These are phyloP conservation scores for Hypocrella siamensis DNA, from an alignment of 2,329 filamentous ascomycete genomes.

Conservation along the genomic window DNA sequence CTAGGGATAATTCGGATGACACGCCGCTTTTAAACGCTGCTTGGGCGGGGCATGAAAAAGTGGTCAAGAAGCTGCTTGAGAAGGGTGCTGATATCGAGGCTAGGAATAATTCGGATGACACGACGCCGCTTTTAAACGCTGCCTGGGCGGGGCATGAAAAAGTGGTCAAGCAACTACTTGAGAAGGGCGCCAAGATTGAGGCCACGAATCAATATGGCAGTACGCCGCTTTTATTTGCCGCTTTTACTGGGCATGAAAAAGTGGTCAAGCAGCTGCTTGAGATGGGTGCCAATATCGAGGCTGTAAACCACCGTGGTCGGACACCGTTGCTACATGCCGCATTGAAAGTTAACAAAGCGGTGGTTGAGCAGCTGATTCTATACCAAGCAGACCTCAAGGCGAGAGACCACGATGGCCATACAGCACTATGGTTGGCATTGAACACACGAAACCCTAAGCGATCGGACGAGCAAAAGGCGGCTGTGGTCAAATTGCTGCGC, in stretches of 20 bases:
- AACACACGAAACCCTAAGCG: no score
- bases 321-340: no score
- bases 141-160: not conserved
- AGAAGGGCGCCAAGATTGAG: not conserved
- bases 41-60: not conserved
- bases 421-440: no score
- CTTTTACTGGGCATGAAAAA: not conserved
- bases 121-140: not conserved
- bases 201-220: not conserved
- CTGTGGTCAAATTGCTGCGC: no score
- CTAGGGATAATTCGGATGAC: not conserved
- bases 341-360: no score
- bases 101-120: not conserved
- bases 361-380: no score
- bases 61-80: not conserved
- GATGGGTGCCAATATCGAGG: not conserved
- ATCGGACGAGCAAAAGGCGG: no score
- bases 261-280: not conserved
- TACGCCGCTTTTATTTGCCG: constrained; percentile 2
- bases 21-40: not conserved
- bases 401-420: no score
- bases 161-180: not conserved
- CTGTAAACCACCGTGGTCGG: not conserved
- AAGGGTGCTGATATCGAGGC: not conserved
- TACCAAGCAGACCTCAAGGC: no score